Base-by-base conservation (phyloP, 805 yeast species). In the Candida peoriensis region DNA sequence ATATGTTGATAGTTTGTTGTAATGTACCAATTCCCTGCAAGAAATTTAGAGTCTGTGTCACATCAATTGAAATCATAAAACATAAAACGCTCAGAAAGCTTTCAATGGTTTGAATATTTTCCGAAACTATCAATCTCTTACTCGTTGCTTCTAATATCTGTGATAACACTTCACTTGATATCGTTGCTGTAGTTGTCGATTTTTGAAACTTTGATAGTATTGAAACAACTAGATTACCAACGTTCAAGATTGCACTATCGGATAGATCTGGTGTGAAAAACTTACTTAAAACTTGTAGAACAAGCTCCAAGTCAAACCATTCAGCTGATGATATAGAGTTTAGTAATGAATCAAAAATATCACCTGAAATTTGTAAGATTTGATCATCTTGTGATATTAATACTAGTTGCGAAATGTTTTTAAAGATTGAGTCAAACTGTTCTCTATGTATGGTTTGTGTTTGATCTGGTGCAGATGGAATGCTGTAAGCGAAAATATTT, bases 191-290 rank as follows among this genome's bases (percentile, higher is more conserved):
- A 10, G 28, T 28, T 18, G 23, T 24, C 5, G 38, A 34, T 18
- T 25, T 25, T 25, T 70, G 63, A 43, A 71, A 78, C 39, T 71
- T 72, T 14, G 73, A 72, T 24, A 84, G 66, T 22, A 81, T 63
- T 0, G 81, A 70, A 9, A 73, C 65, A 3, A 83, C 77, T 16
- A 84, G 70, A 7, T 70, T 62, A 48, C 78, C 97, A 28, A 85
- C 74, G 38, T 83, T 81, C 59, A 79, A 68, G 1, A 94, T 89
- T 0, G 95, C 96, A 28, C 81, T 73, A 46, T 88, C 97, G 12
- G 82, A 72, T 37, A 84, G 64, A 7, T 68, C 66, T 1, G 95
- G 85, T 1, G 83, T 74, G 21, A 90, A 66, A 34, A 87, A 73
- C 48, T 78, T 78, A 4, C 84, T 74, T 3, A 81, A 77, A 11